Conservation (phyloP, 495 filamentous ascomycete species). For the Antarctomyces pellizariae region DNA sequence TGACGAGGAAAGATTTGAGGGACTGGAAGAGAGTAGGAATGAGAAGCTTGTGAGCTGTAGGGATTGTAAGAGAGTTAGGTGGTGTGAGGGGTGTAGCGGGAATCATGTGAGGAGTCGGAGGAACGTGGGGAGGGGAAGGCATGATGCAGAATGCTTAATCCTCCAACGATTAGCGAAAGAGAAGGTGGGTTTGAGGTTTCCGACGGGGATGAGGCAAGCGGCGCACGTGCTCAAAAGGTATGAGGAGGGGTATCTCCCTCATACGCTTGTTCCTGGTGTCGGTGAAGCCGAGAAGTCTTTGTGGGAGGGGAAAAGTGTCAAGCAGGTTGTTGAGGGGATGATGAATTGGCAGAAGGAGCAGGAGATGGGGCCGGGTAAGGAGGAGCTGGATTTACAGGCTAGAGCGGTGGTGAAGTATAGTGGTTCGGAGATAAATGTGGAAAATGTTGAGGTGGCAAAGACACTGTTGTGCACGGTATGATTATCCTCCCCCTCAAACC, state of each 20-base stretch:
- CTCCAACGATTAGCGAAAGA: conserved; percentile 12
- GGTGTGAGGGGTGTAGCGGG: background rate
- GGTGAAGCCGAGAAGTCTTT: conserved; percentile 5
- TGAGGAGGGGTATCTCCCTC: background rate
- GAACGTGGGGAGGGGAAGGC: too few species aligned
- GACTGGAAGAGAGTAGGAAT: conserved; percentile 1
- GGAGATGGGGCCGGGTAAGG: conserved; percentile 11
- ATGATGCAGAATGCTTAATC: too few species aligned
- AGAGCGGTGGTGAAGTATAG: conserved; percentile 18
- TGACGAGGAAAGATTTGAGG: background rate
- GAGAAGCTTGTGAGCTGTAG: conserved; percentile 20
- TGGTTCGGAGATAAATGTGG: conserved; percentile 9
- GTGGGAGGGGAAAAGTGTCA: conserved; percentile 4
- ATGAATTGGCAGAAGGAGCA: conserved; percentile 10
- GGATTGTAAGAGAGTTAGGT: conserved; percentile 17
- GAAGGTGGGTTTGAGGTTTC: conserved; percentile 13
- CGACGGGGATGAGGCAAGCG: conserved; percentile 22
- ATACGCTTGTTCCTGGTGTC: conserved; percentile 2
- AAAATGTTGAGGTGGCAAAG: conserved; percentile 14
- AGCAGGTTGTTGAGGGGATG: conserved; percentile 10
- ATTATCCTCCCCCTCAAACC: conserved; percentile 7
- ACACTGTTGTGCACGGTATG: conserved; percentile 21
- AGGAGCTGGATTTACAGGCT: conserved; percentile 23
- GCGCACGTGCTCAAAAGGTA: conserved; percentile 18
- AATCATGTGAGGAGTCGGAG: too few species aligned